phyloP scores from a whole-genome alignment of 768 basidiomycete species.

The Galerina sulciceps region DNA sequence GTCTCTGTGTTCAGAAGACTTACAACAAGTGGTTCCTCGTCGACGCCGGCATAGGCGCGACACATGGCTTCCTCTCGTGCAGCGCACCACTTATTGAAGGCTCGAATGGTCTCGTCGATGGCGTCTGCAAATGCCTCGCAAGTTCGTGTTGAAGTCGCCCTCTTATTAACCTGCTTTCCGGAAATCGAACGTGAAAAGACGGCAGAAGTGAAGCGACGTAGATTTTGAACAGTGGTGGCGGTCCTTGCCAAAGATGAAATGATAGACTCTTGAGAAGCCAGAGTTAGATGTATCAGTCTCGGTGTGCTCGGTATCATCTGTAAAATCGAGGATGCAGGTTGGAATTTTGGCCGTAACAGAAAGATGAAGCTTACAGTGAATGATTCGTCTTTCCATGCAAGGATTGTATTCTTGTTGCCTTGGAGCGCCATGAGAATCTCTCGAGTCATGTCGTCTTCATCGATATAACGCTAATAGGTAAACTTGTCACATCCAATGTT shows the following conservation, averaged over 20 bases:
- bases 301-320: constrained; percentile 60
- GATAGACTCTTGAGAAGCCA: constrained; percentile 67
- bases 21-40: constrained; percentile 48
- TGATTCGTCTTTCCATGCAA: constrained; percentile 39
- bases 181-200: constrained; percentile 43
- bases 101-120: constrained; percentile 58
- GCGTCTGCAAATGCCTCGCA: constrained; percentile 87
- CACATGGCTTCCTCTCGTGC: constrained; percentile 68
- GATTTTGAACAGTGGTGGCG: constrained; percentile 63
- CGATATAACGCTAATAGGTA: constrained; percentile 59
- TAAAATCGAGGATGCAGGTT: not conserved
- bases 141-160: constrained; percentile 49
- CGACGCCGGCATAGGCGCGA: constrained; percentile 54
- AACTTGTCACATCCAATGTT: not conserved
- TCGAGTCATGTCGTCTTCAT: constrained; percentile 77
- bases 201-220: constrained; percentile 62
- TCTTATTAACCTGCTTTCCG: constrained; percentile 17
- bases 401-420: constrained; percentile 66
- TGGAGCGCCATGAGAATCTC: constrained; percentile 79
- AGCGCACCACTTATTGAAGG: constrained; percentile 75
- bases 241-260: constrained; percentile 58
- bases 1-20: constrained; percentile 73
- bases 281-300: constrained; percentile 68
- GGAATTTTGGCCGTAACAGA: not conserved
- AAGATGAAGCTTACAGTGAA: constrained; percentile 32